Base-by-base conservation (phyloP, 139 green algal species). In the Chlorella ohadii region DNA sequence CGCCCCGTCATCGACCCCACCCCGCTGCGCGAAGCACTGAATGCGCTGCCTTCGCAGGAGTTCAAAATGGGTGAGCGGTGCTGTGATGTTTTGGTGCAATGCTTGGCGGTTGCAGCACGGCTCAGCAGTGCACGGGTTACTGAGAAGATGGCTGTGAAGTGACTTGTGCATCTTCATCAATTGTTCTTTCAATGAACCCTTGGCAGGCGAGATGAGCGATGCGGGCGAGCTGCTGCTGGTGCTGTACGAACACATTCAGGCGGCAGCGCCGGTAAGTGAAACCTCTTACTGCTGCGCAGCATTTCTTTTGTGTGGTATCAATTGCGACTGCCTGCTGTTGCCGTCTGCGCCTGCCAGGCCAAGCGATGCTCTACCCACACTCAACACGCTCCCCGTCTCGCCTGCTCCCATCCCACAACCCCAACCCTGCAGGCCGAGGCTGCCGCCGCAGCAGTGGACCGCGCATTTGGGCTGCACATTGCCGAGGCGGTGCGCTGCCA, bases 1-100 rank as follows among this genome's bases (percentile, higher is more conserved):
- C 22, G 34, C 1, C 39, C 75, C 38, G 70, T 87, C 25, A 61
- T 85, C 22, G 51, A 65, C 79, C 51, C 94, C 27, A 93, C 86
- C 0, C 82, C 87, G 56, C 86, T 96, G 78, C 87, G 94, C 36
- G 84, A 90, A 78, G 92, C 94, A 6, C 89, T 97, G 59, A 90
- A 89, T 64, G 68, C 57, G 11, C 77, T 89, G n/a, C 86, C 87
- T 3, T 38, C 68, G 64, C 63, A 64, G 41, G 63, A 76, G 41
- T 83, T 83, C 78, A 83, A 74, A 31, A 64, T 83, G 27, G 79
- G 79, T 83, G 64, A 33, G 44, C 44, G 9, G 44, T 51, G 44
- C 9, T 51, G 44, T 9, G 9, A 51, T 51, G 44, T 68, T 44
- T 0, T 36, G 6, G 20, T 39, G 0, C 23, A 38, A n/a, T n/a